Base-by-base conservation (phyloP, 495 filamentous ascomycete species). In the Umbilicaria muhlenbergii region DNA sequence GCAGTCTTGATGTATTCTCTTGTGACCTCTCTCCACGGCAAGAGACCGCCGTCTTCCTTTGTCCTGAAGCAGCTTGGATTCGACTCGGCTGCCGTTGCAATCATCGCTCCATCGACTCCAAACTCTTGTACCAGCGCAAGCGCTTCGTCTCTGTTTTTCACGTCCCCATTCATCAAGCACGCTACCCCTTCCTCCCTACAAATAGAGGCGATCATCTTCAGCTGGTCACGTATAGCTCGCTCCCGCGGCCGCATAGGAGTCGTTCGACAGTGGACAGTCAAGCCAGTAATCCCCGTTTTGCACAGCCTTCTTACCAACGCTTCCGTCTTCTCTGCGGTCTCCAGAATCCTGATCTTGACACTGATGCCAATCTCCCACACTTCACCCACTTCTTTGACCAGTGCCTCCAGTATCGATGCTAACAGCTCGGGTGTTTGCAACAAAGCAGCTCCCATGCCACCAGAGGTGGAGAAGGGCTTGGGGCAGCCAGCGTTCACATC, bases 401-500 rank as follows among this genome's bases (percentile, higher is more conserved):
- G 69, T 0, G 82, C 76, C 41, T 78, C 73, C 0, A 98, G 71
- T 43, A 98, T 96, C 0, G 76, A 67, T 40, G 77, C 78, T 0
- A 98, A 75, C 49, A 69, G 75, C 43, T 95, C 89, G 1, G 91
- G 92, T 0, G 77, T 83, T 39, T 72, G 70, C 13, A 98, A 69
- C 16, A 98, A 64, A 3, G 87, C 91, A 0, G 92, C 91, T 24
- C 92, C 92, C 91, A 96, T 98, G 33, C 91, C 92, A 32, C 85
- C 81, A 44, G 68, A 69, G 11, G 87, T 92, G 49, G 78, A 86
- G 60, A 98, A 98, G 3, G 92, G 86, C 62, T 96, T 98, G 0
- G 91, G 91, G 59, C 91, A 98, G 5, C 91, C 91, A 5, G 89
- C 84, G 65, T 98, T 98, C 43, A 98, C 80, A 59, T 96, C 91